A percentile compares a stretch with the other conserved stretches of the same genome.
Evolutionary conservation across 345 rosid species (phyloP).

Genomic region (Melaleuca quinquenervia): DNA sequence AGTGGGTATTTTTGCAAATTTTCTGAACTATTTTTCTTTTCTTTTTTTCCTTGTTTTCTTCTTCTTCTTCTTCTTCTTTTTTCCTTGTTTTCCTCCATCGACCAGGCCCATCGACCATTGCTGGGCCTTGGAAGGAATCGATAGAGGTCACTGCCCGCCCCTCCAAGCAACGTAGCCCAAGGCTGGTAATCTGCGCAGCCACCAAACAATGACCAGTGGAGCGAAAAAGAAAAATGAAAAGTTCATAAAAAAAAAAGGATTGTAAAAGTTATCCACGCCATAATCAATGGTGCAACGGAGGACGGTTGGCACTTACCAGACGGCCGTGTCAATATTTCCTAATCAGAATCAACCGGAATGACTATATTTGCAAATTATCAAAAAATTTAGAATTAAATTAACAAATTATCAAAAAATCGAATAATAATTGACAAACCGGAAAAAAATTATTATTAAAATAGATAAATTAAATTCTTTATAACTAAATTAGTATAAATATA

Average conservation of each 20-base stretch:
- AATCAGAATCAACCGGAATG: no score
- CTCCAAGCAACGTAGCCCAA: no score
- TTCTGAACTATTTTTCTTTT: no score
- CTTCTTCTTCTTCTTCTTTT: no score
- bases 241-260: not conserved
- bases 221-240: no score
- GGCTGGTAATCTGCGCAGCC: no score
- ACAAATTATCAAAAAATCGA: not conserved
- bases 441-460: not conserved
- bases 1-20: no score
- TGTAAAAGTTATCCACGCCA: accelerated
- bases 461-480: accelerated
- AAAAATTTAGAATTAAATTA: not conserved
- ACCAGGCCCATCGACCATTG: not conserved
- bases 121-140: accelerated
- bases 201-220: no score
- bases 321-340: accelerated
- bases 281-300: accelerated
- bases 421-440: not conserved
- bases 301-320: not conserved
- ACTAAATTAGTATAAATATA: not conserved
- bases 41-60: no score
- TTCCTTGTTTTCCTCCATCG: no score
- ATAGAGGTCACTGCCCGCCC: not conserved
- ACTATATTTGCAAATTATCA: not conserved